Evolutionary conservation across 192 early-diverging fungal genomes (phyloP), one percentile per base, ranked within the genome.

Genomic region (Dispira simplex): DNA sequence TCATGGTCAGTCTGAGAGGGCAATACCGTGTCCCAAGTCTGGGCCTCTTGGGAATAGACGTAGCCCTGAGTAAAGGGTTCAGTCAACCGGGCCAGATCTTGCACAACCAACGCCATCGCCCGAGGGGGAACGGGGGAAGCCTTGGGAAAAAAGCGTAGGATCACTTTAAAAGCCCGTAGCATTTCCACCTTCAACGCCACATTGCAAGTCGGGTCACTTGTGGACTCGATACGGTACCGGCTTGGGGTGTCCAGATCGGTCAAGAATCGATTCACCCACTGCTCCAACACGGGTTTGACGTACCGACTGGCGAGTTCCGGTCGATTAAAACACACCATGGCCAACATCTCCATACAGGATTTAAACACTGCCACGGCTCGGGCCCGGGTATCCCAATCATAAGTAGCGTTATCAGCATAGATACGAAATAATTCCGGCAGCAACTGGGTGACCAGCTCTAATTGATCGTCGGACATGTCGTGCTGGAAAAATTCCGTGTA

Each of bases 391-490:
- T 47, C 62, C 12, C 54, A 32, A 60, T 49, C 55, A 39, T 74
- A 65, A 65, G 79, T 80, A 52, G 71, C 70, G 13, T 85, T 77
- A 12, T 71, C 73, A n/a, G 75, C 71, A 67, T 90, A 79, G 45
- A 98, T 90, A n/a, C 78, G 71, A 63, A 79, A 77, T 46, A 98
- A 83, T 71, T 94, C 89, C 0, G 93, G 92, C 44, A 94, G 70
- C 2, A 98, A 71, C 18, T 81, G 88, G 0, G 88, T 88, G 57
- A 98, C 75, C 56, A 86, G 79, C 46, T 87, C 84, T 63, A 93
- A 79, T 64, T 95, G 91, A 49, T 86, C 78, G 62, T 92, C 90
- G 10, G 90, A 88, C 65, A 98, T 79, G 70, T 95, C 91, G 60
- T 84, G 79, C 65, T 78, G 80, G 14, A 93, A 83, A 74, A 93